phyloP scores from a whole-genome alignment of 1,139 yeast species.

The Scheffersomyces quercinus region DNA sequence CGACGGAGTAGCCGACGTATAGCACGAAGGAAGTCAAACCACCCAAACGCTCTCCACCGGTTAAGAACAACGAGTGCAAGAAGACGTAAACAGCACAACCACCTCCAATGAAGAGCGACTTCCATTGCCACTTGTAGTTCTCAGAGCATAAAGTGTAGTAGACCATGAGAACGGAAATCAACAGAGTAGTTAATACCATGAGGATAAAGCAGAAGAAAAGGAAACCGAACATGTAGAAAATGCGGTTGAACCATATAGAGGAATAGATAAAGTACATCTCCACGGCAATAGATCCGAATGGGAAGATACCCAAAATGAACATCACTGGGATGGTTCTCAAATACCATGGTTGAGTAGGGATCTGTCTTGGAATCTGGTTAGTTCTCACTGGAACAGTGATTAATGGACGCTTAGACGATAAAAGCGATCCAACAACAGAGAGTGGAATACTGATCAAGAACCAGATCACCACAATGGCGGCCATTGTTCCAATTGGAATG shows the following conservation, averaged over 20 bases:
- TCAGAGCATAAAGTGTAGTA: conserved; percentile 88
- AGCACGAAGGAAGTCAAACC: conserved; percentile 77
- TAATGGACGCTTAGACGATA: conserved; percentile 67
- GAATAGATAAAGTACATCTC: conserved; percentile 88
- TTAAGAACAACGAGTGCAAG: conserved; percentile 75
- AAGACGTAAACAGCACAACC: conserved; percentile 86
- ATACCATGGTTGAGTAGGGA: conserved; percentile 89
- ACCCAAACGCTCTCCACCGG: conserved; percentile 63
- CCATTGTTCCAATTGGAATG: conserved; percentile 87
- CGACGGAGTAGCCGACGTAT: conserved; percentile 81
- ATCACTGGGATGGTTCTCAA: conserved; percentile 67
- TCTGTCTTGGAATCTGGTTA: conserved; percentile 93
- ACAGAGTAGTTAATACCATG: conserved; percentile 78
- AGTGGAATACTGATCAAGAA: conserved; percentile 82
- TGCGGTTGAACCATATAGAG: conserved; percentile 91
- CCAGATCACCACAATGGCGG: conserved; percentile 83
- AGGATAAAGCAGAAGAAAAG: conserved; percentile 82
- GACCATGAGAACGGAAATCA: conserved; percentile 77
- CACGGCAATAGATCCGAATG: conserved; percentile 92
- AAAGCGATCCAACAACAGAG: conserved; percentile 74
- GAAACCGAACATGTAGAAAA: conserved; percentile 97
- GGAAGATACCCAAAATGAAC: conserved; percentile 84
- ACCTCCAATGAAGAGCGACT: conserved; percentile 84
- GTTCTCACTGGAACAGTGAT: conserved; percentile 78
- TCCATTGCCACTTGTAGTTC: conserved; percentile 98